These are phyloP conservation scores for Thelephora aurantiotincta DNA, from an alignment of 768 basidiomycete species.

Conservation along the genomic window DNA sequence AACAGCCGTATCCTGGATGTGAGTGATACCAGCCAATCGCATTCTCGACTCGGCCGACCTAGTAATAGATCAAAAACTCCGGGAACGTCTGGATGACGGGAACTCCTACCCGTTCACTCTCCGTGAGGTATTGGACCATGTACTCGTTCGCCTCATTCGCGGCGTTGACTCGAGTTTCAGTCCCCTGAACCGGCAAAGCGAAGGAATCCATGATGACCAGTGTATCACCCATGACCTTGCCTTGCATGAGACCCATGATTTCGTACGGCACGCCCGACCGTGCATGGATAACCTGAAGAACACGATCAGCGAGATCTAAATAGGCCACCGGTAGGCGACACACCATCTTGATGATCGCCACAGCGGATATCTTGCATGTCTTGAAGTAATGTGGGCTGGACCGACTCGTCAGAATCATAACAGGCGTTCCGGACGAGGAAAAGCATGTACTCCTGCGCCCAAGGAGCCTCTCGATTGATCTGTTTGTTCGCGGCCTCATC, in stretches of 20 bases:
- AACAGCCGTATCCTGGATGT: constrained; percentile 98
- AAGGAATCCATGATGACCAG: constrained; percentile 92
- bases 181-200: constrained; percentile 93
- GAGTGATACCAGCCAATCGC: constrained; percentile 98
- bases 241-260: constrained; percentile 99
- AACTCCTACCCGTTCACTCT: constrained; percentile 55
- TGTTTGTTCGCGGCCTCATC: constrained; percentile 54
- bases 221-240: constrained; percentile 72
- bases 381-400: constrained; percentile 69
- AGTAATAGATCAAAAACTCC: constrained; percentile 1
- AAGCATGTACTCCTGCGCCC: constrained; percentile 68
- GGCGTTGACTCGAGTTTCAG: constrained; percentile 95
- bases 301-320: constrained; percentile 3
- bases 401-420: background rate
- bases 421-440: background rate
- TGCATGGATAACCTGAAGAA: constrained; percentile 85
- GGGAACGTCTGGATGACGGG: background rate
- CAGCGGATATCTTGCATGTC: constrained; percentile 87
- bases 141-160: constrained; percentile 94
- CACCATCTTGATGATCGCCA: constrained; percentile 94
- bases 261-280: constrained; percentile 95
- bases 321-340: constrained; percentile 1
- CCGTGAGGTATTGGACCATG: constrained; percentile 88
- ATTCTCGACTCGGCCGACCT: constrained; percentile 79
- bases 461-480: constrained; percentile 60